Conservation (phyloP, 306 rosid genomes). For the Cotoneaster glaucophyllus region DNA sequence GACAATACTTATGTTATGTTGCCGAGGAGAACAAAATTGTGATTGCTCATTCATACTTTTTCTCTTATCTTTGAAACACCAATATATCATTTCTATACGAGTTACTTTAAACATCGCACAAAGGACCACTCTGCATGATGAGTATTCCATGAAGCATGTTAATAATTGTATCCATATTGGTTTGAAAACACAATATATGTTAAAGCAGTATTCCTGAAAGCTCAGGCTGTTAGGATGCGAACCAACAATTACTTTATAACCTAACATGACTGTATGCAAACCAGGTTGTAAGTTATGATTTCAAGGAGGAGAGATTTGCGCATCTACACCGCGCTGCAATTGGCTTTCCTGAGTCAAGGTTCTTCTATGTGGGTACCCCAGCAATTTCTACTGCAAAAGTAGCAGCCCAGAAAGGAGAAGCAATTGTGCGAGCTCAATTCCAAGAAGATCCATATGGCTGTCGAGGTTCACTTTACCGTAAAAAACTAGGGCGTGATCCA, state of each 20-base stretch:
- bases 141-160: not conserved
- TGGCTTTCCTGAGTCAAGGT: constrained; percentile 79
- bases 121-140: not conserved
- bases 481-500: constrained; percentile 76
- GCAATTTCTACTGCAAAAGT: constrained; percentile 53
- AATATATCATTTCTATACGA: not conserved
- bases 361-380: constrained; percentile 76
- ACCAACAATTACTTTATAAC: not conserved
- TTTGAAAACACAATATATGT: too few relatives aligned
- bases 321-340: constrained; percentile 84
- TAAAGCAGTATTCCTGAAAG: not conserved
- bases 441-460: constrained; percentile 79
- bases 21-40: not conserved
- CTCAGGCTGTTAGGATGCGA: not conserved
- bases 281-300: constrained; percentile 91
- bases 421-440: constrained; percentile 73
- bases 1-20: not conserved
- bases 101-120: not conserved
- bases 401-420: constrained; percentile 77
- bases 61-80: not conserved
- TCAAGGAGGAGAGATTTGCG: constrained; percentile 75
- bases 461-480: constrained; percentile 62
- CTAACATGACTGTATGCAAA: constrained; percentile 4
- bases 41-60: not conserved
- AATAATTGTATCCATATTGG: too few relatives aligned